A percentile compares a stretch with the other conserved stretches of the same genome.
These are phyloP conservation scores for Fagus crenata DNA, from an alignment of 306 rosid species.

Conservation along the genomic window DNA sequence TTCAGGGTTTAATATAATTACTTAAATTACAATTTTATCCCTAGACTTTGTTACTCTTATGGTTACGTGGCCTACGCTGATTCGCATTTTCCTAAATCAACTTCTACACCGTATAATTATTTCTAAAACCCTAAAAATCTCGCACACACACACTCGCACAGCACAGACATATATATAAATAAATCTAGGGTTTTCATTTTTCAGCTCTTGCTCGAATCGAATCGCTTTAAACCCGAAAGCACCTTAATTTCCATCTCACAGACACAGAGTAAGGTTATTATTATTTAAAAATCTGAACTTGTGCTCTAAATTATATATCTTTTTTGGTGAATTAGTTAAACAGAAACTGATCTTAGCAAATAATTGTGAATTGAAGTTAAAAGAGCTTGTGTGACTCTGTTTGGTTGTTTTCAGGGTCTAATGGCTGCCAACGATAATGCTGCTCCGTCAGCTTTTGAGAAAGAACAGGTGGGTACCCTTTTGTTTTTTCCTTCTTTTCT, in stretches of 20 bases:
- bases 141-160: background rate
- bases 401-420: conserved; percentile 31
- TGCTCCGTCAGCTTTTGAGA: conserved; percentile 56
- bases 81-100: too few relatives aligned
- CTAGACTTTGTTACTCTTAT: too few relatives aligned
- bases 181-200: conserved; percentile 5
- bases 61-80: too few relatives aligned
- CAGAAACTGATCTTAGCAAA: background rate
- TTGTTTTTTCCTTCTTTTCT: conserved; percentile 10
- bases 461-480: conserved; percentile 65
- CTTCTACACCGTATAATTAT: background rate
- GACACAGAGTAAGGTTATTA: conserved; percentile 10
- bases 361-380: conserved; percentile 6
- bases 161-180: background rate
- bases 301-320: background rate
- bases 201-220: background rate
- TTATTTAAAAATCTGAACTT: background rate
- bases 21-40: too few relatives aligned
- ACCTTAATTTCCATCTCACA: conserved; percentile 1
- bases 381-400: background rate
- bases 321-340: background rate
- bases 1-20: too few relatives aligned
- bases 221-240: background rate
- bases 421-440: conserved; percentile 59
- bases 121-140: conserved; percentile 38